Percentiles rank a stretch among this genome's conserved stretches.
These are phyloP conservation scores for Canavalia gladiata DNA, from an alignment of 306 rosid genomes.

Conservation along the genomic window DNA sequence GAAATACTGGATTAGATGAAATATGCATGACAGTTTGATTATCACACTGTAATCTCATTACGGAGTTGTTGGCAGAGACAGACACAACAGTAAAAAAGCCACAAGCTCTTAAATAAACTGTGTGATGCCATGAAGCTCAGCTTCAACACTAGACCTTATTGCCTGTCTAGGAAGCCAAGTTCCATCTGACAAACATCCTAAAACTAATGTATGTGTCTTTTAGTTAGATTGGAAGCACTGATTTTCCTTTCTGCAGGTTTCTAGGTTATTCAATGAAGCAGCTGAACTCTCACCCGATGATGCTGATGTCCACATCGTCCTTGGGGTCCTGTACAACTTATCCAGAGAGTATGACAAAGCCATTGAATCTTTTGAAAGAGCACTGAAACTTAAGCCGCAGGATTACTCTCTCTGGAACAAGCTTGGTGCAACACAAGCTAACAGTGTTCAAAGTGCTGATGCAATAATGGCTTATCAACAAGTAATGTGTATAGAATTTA, in stretches of 20 bases:
- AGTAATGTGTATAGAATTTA: slow-evolving; percentile 56
- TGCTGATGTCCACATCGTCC: slow-evolving; percentile 95
- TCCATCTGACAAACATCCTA: slow-evolving; percentile 9
- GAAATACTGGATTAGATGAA: slow-evolving; percentile 15
- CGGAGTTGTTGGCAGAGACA: slow-evolving; percentile 31
- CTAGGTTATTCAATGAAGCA: slow-evolving; percentile 88
- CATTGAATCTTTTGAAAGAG: slow-evolving; percentile 81
- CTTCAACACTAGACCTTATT: slow-evolving; percentile 11
- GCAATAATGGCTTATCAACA: slow-evolving; percentile 97
- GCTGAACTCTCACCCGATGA: slow-evolving; percentile 91
- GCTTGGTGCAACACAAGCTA: slow-evolving; percentile 99
- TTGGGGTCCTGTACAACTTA: slow-evolving; percentile 92
- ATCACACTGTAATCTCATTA: not conserved
- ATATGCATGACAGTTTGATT: slow-evolving; percentile 4
- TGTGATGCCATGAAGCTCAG: slow-evolving; percentile 20
- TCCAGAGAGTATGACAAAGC: slow-evolving; percentile 97
- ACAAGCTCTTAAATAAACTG: not conserved
- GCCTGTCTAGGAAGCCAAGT: not conserved
- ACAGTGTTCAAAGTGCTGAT: slow-evolving; percentile 98
- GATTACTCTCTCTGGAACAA: slow-evolving; percentile 99
- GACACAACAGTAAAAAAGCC: slow-evolving; percentile 13
- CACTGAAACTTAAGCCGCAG: slow-evolving; percentile 88
- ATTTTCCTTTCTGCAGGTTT: slow-evolving; percentile 66
- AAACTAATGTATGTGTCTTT: slow-evolving; percentile 4
- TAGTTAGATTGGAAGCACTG: slow-evolving; percentile 27